Evolutionary conservation across 768 basidiomycete species (phyloP), one percentile per base, ranked within the genome.

Genomic region (Cystofilobasidium ferigula): DNA sequence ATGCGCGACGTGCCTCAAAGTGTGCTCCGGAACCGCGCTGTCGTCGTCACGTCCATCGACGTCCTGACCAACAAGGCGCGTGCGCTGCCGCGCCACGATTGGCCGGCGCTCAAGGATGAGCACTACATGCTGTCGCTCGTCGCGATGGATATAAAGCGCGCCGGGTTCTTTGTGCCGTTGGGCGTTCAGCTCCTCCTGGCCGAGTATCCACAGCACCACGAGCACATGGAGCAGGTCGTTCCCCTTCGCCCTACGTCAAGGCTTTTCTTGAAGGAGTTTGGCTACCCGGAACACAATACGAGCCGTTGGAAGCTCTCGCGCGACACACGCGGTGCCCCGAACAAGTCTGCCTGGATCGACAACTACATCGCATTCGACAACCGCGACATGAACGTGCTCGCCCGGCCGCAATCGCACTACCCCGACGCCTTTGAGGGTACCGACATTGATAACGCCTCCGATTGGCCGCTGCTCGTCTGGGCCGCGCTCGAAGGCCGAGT

Each of bases 391-490:
- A 34, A 62, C 14, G n/a, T 36, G 22, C 43, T 62, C 35, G 62
- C 24, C 1, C 1, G 16, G 28, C 5, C 9, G 20, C 22, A 12
- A 7, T 53, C 45, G 34, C 26, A 62, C 13, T 51, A 48, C 1
- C 13, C 47, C 10, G 48, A 34, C 24, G 28, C 62, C 51, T 54
- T 54, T 20, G 51, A 54, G 18, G 51, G n/a, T 4, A 38, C n/a
- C 51, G 62, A 51, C 20, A 54, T 62, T n/a, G n/a, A n/a, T n/a
- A 6, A 26, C 18, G 48, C 62, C 13, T 62, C 62, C 20, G 62
- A 62, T 24, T 62, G 62, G 62, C 62, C 62, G 16, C 48, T 62
- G 36, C 43, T 48, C 16, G 48, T 62, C n/a, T 40, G 28, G 34
- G 43, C 62, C 28, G 28, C 32, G 4, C 47, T 62, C 7, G 34